These are phyloP conservation scores for Trametes pubescens DNA, from an alignment of 1,284 basidiomycete species.

Conservation along the genomic window DNA sequence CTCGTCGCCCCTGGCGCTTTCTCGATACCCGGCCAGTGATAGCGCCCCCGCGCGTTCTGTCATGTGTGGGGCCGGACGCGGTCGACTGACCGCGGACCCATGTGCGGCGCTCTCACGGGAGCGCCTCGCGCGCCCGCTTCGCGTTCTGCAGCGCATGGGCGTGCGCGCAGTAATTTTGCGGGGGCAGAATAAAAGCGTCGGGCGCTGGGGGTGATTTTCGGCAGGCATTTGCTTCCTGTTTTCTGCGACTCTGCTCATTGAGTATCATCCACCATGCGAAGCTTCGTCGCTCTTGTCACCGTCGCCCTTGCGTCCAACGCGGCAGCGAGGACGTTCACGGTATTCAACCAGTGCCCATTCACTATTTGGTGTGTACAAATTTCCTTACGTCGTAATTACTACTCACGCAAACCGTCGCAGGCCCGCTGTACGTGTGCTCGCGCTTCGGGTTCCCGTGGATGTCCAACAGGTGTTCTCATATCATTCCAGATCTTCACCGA, in stretches of 20 bases:
- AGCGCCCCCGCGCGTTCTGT: background rate
- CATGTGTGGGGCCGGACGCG: conserved; percentile 9
- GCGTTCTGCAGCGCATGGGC: conserved; percentile 12
- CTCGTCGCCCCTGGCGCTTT: conserved; percentile 17
- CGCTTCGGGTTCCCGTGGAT: too few relatives aligned
- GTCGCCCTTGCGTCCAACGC: conserved; percentile 25
- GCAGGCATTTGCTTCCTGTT: conserved; percentile 7
- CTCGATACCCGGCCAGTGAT: background rate
- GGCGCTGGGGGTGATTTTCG: background rate
- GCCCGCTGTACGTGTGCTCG: conserved; percentile 41
- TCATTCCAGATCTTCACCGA: conserved; percentile 43
- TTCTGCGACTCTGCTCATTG: background rate
- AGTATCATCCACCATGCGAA: conserved; percentile 23
- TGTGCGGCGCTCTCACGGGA: conserved; percentile 19
- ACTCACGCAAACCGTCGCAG: conserved; percentile 26
- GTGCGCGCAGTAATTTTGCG: conserved; percentile 4
- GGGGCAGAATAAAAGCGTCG: conserved; percentile 4
- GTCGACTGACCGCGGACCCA: conserved; percentile 19
- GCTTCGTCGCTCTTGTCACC: conserved; percentile 19
- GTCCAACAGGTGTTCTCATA: background rate
- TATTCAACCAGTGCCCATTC: conserved; percentile 15
- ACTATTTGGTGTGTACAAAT: conserved; percentile 10
- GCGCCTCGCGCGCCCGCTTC: conserved; percentile 2
- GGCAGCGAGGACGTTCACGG: conserved; percentile 13
- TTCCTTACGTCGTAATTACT: background rate